Evolutionary conservation across 176 grass and related monocot genomes (phyloP).

Genomic region (Ampelocalamus luodianensis): DNA sequence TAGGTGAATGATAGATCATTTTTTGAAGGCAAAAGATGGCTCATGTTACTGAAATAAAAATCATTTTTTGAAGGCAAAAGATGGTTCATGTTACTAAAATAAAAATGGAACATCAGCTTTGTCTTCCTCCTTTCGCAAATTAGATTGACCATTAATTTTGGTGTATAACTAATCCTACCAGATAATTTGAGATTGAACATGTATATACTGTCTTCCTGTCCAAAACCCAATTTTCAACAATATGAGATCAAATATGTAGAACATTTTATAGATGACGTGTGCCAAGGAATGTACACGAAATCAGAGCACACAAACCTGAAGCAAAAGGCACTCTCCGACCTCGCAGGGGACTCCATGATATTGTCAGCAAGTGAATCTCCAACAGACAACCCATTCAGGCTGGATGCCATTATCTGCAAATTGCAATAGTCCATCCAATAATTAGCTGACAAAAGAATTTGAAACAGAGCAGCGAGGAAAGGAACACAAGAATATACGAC

Average conservation of each 20-base stretch:
- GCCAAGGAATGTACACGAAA: not conserved
- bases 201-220: not conserved
- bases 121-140: constrained; percentile 2
- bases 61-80: not conserved
- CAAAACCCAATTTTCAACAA: not conserved
- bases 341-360: constrained; percentile 86
- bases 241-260: not conserved
- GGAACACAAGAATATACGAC: not conserved
- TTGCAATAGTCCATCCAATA: not conserved
- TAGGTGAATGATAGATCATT: not conserved
- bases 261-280: not conserved
- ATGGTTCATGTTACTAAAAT: not conserved
- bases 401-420: constrained; percentile 79
- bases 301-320: constrained; percentile 56
- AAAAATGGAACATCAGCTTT: not conserved
- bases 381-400: constrained; percentile 87
- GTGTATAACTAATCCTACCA: not conserved
- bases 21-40: not conserved
- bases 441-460: not conserved
- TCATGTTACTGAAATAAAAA: not conserved
- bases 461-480: not conserved
- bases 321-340: constrained; percentile 66
- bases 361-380: constrained; percentile 80
- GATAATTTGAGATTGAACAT: not conserved
- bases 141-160: not conserved